Evolutionary conservation across 2,329 filamentous ascomycete genomes (phyloP), one percentile per base, ranked within the genome.

Genomic region (Elsinoe fawcettii): DNA sequence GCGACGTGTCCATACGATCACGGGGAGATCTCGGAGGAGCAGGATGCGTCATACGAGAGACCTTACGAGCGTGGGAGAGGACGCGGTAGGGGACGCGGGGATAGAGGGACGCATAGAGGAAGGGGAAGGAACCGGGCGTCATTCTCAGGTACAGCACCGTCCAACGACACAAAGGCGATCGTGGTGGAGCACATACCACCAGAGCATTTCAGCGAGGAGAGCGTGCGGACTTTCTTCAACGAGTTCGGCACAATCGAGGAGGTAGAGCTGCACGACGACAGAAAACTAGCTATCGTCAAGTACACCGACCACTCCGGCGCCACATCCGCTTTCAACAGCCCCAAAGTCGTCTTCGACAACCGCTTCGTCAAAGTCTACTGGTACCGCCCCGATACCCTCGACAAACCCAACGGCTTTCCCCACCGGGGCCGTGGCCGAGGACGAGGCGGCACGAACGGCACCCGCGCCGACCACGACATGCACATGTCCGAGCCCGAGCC

Each of bases 301-400:
- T 93, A 79, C 64, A 79, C 83, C 53, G 77, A 77, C 41, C 87
- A 85, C 78, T 77, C 77, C 5, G 73, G 81, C 12, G 88, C 88
- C 12, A 81, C 83, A 59, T 79, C 80, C 14, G 88, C 88, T 1
- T 90, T 88, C 67, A 79, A 80, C 47, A 90, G 86, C 7, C 88
- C 88, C 0, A 90, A 90, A 66, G 85, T 84, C 47, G 85, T 93
- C 44, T 93, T 92, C 66, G 86, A 91, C 65, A 93, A 92, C 63
- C 79, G 88, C 9, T 93, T 93, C 64, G 88, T 93, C 51, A 91
- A 90, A 65, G 85, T 92, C 0, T 90, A 86, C 65, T 92, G 88
- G 88, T 79, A 83, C 66, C 85, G 82, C 63, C 71, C 76, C 3
- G 70, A 71, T 14, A 64, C 51, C 11, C 62, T 67, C 14, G 58